Conservation (phyloP, 352 stramenopile species). For the Pythium sp. region DNA sequence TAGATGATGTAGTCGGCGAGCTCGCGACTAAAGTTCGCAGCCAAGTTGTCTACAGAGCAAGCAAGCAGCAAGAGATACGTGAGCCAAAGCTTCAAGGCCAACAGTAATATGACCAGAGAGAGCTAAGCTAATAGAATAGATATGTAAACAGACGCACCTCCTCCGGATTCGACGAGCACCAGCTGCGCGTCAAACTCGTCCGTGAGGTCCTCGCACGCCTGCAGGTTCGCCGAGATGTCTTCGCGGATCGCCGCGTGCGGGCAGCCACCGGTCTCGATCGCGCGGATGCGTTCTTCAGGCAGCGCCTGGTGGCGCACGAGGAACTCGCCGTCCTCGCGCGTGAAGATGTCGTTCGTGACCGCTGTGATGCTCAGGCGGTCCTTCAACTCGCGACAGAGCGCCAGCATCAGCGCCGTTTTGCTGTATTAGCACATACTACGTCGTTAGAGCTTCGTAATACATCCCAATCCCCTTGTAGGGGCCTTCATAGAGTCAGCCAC, state of each 20-base stretch:
- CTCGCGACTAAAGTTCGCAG: conserved; percentile 96
- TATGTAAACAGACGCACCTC: conserved; percentile 33
- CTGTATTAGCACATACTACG: conserved; percentile 21
- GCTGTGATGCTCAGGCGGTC: conserved; percentile 78
- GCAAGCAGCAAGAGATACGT: background rate
- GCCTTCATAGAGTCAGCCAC: background rate
- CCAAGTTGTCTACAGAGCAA: conserved; percentile 90
- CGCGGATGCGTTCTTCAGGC: conserved; percentile 86
- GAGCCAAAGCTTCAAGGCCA: background rate
- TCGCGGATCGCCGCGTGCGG: conserved; percentile 97
- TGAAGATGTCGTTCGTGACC: conserved; percentile 99
- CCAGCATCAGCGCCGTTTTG: conserved; percentile 95
- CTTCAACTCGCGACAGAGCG: conserved; percentile 88
- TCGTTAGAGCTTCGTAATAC: too few relatives aligned
- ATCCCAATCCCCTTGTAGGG: too few relatives aligned
- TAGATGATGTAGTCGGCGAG: conserved; percentile 99
- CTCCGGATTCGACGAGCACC: conserved; percentile 89
- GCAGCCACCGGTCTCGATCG: conserved; percentile 98
- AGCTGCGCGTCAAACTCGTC: conserved; percentile 82
- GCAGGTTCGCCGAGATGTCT: conserved; percentile 96
- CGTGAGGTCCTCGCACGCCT: conserved; percentile 95
- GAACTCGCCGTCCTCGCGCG: conserved; percentile 98
- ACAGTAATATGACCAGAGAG: too few relatives aligned
- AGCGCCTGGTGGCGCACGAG: conserved; percentile 93
- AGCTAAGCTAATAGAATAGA: background rate